Evolutionary conservation across 257 asterid genomes (phyloP).

Genomic region (Gentiana dahurica): DNA sequence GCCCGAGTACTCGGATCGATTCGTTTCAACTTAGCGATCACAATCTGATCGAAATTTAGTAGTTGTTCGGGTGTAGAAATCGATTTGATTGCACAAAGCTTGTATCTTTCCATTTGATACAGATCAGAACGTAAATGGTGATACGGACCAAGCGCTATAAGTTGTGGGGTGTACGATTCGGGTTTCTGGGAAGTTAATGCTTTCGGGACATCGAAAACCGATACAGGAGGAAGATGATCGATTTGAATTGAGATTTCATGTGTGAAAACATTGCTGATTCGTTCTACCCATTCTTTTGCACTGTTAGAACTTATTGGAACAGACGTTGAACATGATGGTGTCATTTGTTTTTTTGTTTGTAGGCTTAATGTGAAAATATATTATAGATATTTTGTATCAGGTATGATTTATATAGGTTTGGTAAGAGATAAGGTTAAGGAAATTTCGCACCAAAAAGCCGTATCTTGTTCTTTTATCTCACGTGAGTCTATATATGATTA

Average conservation of each 20-base stretch:
- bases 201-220: constrained; percentile 30
- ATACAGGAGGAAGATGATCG: constrained; percentile 22
- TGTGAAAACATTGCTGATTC: constrained; percentile 16
- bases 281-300: constrained; percentile 21
- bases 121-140: constrained; percentile 38
- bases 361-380: neutral
- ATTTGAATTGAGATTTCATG: constrained; percentile 14
- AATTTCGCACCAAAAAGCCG: too few species aligned
- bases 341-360: neutral
- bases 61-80: constrained; percentile 15
- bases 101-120: constrained; percentile 31
- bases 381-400: too few species aligned
- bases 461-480: too few species aligned
- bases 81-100: constrained; percentile 23
- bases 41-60: constrained; percentile 12
- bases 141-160: constrained; percentile 36
- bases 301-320: constrained; percentile 13
- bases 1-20: constrained; percentile 27
- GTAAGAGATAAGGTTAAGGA: too few species aligned
- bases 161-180: constrained; percentile 35
- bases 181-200: constrained; percentile 19
- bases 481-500: too few species aligned
- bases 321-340: neutral
- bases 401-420: too few species aligned
- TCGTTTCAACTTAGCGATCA: constrained; percentile 15